Evolutionary conservation across 1,284 basidiomycete genomes (phyloP).

Genomic region (Pholiota adiposa): DNA sequence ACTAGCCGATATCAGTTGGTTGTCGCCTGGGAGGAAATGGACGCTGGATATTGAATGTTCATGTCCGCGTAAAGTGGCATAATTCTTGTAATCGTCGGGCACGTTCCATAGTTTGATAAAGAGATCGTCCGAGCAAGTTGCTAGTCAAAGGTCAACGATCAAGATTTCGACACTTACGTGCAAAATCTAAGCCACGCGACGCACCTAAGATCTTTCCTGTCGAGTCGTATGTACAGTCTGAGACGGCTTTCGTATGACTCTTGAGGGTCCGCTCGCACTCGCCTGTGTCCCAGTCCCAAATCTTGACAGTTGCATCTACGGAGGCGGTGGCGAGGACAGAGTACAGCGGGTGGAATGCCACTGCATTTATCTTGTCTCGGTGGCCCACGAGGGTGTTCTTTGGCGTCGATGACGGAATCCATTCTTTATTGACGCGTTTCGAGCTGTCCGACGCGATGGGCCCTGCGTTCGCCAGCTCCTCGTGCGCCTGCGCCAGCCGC

Average conservation of each 20-base stretch:
- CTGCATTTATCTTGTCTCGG: slow-evolving; percentile 74
- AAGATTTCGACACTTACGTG: slow-evolving; percentile 1
- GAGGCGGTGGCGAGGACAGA: slow-evolving; percentile 84
- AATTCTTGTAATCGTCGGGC: slow-evolving; percentile 87
- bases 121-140: slow-evolving; percentile 88
- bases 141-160: slow-evolving; percentile 40
- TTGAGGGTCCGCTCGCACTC: slow-evolving; percentile 92
- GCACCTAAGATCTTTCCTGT: slow-evolving; percentile 79
- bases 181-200: slow-evolving; percentile 5
- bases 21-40: slow-evolving; percentile 84
- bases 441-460: slow-evolving; percentile 61
- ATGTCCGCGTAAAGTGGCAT: slow-evolving; percentile 86
- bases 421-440: slow-evolving; percentile 63
- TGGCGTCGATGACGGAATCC: slow-evolving; percentile 83
- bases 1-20: slow-evolving; percentile 83
- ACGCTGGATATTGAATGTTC: slow-evolving; percentile 90
- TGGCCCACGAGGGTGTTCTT: slow-evolving; percentile 84
- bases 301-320: slow-evolving; percentile 88
- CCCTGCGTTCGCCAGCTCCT: slow-evolving; percentile 60
- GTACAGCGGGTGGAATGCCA: slow-evolving; percentile 89
- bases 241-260: slow-evolving; percentile 89
- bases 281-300: slow-evolving; percentile 96
- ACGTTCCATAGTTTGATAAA: slow-evolving; percentile 94
- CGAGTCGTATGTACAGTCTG: slow-evolving; percentile 87
- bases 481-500: slow-evolving; percentile 76